phyloP scores from a whole-genome alignment of 805 yeast species.

The Saturnispora kantuleensis region DNA sequence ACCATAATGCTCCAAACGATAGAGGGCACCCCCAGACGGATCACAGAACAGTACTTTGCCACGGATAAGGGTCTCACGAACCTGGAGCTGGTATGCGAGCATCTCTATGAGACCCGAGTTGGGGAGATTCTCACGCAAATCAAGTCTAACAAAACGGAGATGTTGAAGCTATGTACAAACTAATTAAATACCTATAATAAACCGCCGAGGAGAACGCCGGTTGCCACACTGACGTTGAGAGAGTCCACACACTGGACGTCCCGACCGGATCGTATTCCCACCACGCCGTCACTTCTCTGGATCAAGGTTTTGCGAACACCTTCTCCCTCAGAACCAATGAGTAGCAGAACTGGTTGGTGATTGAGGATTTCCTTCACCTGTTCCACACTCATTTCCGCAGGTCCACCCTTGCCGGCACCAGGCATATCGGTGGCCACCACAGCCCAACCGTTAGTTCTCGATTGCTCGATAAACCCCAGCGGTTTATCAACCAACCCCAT shows the following conservation, averaged over 20 bases:
- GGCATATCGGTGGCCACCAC: constrained; percentile 52
- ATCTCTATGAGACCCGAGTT: constrained; percentile 1
- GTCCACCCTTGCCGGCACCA: constrained; percentile 14
- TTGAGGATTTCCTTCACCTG: constrained; percentile 37
- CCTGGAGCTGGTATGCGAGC: constrained; percentile 1
- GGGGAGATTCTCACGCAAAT: constrained; percentile 1
- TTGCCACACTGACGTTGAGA: constrained; percentile 83
- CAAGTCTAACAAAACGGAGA: background rate
- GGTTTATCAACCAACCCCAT: constrained; percentile 52
- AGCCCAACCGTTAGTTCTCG: constrained; percentile 57
- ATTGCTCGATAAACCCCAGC: constrained; percentile 47
- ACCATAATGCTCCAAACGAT: background rate
- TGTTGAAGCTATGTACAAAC: background rate
- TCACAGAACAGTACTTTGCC: background rate
- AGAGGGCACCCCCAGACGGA: constrained; percentile 2
- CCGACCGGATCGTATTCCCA: constrained; percentile 28
- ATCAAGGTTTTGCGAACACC: constrained; percentile 67
- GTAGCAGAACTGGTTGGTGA: constrained; percentile 53
- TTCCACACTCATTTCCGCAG: constrained; percentile 10
- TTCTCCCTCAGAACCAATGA: constrained; percentile 77
- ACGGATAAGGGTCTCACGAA: background rate
- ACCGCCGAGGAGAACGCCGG: constrained; percentile 43
- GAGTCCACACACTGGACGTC: constrained; percentile 48
- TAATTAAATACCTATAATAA: background rate
- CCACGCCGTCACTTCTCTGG: constrained; percentile 45